Conservation (phyloP, 2,329 filamentous ascomycete species). For the Colletotrichum tofieldiae region DNA sequence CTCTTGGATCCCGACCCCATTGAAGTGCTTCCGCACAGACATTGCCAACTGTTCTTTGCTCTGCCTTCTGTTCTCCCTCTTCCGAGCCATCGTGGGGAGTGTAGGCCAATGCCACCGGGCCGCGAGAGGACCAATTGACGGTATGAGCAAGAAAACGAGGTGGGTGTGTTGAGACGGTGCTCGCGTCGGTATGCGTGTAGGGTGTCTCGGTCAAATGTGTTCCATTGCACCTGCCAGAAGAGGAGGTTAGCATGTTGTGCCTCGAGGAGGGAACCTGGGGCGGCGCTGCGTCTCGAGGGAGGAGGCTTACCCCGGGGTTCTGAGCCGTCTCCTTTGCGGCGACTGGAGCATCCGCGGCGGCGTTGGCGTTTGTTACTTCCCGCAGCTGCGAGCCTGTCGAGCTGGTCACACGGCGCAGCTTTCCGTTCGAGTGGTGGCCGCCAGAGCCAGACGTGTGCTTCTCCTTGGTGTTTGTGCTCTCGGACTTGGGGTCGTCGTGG, state of each 20-base stretch:
- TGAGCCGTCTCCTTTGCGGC: constrained; percentile 38
- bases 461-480: constrained; percentile 59
- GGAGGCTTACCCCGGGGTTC: constrained; percentile 35
- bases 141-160: constrained; percentile 77
- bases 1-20: constrained; percentile 83
- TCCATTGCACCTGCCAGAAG: constrained; percentile 72
- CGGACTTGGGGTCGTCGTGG: constrained; percentile 62
- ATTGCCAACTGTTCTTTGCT: constrained; percentile 81
- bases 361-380: constrained; percentile 49
- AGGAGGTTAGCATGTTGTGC: constrained; percentile 22
- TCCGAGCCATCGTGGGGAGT: constrained; percentile 82
- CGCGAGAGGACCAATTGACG: constrained; percentile 74
- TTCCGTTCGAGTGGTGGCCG: constrained; percentile 62
- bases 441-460: constrained; percentile 57
- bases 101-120: constrained; percentile 76
- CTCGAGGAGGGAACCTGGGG: constrained; percentile 28
- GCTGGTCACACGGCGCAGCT: constrained; percentile 70
- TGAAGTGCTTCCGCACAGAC: constrained; percentile 86
- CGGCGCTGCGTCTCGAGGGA: constrained; percentile 29
- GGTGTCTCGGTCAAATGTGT: constrained; percentile 75
- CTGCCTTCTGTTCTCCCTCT: constrained; percentile 75
- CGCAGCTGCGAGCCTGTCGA: constrained; percentile 57
- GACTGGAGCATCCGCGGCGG: constrained; percentile 46
- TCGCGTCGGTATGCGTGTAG: constrained; percentile 84
- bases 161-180: constrained; percentile 79